A percentile compares a stretch with the other conserved stretches of the same genome.
phyloP scores from a whole-genome alignment of 139 green algal species.

The Eudorina sp. region DNA sequence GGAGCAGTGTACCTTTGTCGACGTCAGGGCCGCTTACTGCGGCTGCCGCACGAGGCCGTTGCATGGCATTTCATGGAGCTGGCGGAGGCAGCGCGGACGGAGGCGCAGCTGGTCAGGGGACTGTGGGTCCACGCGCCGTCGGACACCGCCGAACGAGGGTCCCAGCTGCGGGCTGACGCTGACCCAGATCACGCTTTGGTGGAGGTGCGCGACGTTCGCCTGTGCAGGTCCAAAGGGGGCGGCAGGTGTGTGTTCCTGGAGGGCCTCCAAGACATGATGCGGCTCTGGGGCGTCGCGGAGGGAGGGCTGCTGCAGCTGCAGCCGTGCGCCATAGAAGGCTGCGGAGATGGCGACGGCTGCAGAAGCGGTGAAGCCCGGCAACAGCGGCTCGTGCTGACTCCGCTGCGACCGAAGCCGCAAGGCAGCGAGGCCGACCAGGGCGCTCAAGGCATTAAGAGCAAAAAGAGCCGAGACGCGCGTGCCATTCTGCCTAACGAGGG shows the following conservation, averaged over 20 bases:
- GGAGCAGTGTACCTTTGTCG: background rate
- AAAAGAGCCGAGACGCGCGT: too few species aligned
- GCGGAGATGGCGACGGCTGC: background rate
- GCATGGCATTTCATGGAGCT: background rate
- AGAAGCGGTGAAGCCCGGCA: too few species aligned
- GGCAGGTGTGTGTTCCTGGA: background rate
- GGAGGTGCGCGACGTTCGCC: background rate
- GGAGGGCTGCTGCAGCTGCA: background rate
- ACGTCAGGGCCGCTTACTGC: background rate
- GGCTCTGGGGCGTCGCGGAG: background rate
- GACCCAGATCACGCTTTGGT: too few species aligned
- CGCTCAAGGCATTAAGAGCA: too few species aligned
- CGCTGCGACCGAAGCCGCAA: background rate
- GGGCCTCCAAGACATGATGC: background rate
- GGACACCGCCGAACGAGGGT: too few species aligned
- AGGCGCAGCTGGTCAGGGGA: background rate
- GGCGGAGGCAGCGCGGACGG: too few species aligned
- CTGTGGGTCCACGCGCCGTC: too few species aligned
- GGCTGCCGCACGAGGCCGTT: background rate
- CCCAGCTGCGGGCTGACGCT: too few species aligned
- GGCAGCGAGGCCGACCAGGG: too few species aligned
- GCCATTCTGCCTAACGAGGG: too few species aligned
- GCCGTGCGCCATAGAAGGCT: background rate
- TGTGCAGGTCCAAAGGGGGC: background rate
- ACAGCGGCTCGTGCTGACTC: background rate